Conservation (phyloP, 208 protist genomes). For the Balamuthia mandrillaris region DNA sequence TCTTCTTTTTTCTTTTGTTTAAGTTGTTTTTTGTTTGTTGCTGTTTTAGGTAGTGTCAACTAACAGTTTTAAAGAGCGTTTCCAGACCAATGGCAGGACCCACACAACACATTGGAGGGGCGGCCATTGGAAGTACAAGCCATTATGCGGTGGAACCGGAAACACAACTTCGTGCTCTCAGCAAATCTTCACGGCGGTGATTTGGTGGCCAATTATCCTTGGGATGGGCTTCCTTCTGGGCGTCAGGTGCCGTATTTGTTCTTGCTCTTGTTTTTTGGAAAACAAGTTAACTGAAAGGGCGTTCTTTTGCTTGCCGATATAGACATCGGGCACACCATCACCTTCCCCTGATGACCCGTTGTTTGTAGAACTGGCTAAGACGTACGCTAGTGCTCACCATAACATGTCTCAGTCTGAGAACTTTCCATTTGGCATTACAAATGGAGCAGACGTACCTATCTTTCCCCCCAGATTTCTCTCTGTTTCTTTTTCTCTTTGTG, state of each 20-base stretch:
- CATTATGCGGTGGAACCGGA: conserved; percentile 52
- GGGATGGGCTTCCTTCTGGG: conserved; percentile 43
- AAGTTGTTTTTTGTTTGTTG: neutral
- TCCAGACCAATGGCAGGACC: neutral
- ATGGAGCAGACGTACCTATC: conserved; percentile 44
- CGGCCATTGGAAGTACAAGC: conserved; percentile 17
- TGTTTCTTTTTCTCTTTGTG: neutral
- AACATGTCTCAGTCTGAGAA: conserved; percentile 36
- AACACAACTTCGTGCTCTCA: conserved; percentile 54
- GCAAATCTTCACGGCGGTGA: conserved; percentile 62
- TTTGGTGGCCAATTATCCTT: conserved; percentile 62
- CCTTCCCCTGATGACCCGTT: conserved; percentile 41
- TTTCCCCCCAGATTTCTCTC: neutral
- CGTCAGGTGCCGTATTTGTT: neutral
- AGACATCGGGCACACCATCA: neutral
- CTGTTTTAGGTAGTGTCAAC: neutral
- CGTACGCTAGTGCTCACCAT: conserved; percentile 41
- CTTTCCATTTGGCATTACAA: conserved; percentile 56
- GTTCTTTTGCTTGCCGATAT: neutral
- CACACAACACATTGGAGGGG: neutral
- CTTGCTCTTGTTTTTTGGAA: neutral
- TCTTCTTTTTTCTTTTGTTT: neutral
- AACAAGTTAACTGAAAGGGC: neutral
- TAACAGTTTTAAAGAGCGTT: neutral
- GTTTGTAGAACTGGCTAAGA: conserved; percentile 41